A percentile compares a stretch with the other conserved stretches of the same genome.
These are phyloP conservation scores for Myriosclerotinia curreyana DNA, from an alignment of 2,329 filamentous ascomycete genomes.

Conservation along the genomic window DNA sequence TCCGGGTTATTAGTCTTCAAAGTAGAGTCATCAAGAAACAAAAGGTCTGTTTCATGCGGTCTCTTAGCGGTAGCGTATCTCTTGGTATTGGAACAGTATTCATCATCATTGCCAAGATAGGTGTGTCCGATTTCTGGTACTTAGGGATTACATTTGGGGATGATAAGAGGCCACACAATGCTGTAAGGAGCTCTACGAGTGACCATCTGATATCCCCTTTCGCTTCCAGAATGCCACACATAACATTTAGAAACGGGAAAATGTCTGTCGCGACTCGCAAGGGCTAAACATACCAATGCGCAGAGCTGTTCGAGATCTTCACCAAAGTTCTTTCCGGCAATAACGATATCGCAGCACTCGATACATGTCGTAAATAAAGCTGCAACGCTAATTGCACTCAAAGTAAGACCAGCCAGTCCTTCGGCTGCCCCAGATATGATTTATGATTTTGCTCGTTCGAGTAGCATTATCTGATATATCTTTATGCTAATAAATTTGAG, in stretches of 20 bases:
- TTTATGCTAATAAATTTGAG: not conserved
- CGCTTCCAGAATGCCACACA: no score
- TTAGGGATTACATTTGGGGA: conserved; percentile 29
- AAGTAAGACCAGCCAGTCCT: conserved; percentile 26
- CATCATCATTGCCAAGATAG: conserved; percentile 26
- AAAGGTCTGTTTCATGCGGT: not conserved
- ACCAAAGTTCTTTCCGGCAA: conserved; percentile 29
- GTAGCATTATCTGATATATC: not conserved
- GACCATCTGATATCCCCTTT: no score
- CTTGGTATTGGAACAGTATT: conserved; percentile 16
- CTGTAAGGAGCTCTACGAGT: no score
- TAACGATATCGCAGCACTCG: conserved; percentile 35
- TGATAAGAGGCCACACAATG: conserved; percentile 29
- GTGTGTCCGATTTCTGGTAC: conserved; percentile 32
- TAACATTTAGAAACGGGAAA: no score
- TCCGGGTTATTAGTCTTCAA: not conserved
- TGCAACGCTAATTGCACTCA: conserved; percentile 30
- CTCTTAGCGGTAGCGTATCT: not conserved
- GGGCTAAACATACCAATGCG: conserved; percentile 16
- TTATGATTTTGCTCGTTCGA: not conserved
- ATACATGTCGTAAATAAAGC: conserved; percentile 35
- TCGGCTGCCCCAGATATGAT: conserved; percentile 20
- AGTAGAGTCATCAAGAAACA: not conserved
- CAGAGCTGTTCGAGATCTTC: conserved; percentile 33
- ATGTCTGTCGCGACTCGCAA: not conserved